phyloP scores from a whole-genome alignment of 2,329 filamentous ascomycete species.

The Gremmenia infestans region DNA sequence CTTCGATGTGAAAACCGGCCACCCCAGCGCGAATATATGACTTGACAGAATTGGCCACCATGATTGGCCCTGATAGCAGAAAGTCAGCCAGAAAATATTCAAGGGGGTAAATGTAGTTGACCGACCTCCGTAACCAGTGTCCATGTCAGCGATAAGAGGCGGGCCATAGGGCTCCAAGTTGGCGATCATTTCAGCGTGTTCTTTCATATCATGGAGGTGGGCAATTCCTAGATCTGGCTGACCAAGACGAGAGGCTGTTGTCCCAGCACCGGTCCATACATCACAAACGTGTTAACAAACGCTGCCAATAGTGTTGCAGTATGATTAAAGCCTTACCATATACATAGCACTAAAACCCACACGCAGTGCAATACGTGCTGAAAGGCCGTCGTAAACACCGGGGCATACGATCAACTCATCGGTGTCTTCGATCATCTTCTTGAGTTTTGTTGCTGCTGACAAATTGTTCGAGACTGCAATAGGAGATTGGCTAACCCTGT shows the following conservation, averaged over 20 bases:
- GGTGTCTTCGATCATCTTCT: conserved; percentile 2
- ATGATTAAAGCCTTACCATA: conserved; percentile 48
- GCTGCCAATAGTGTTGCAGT: background rate
- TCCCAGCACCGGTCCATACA: conserved; percentile 42
- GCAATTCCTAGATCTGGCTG: conserved; percentile 47
- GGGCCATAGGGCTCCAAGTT: conserved; percentile 44
- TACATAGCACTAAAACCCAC: conserved; percentile 61
- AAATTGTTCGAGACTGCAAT: too few species aligned
- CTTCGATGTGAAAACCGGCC: conserved; percentile 56
- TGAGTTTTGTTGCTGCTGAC: conserved; percentile 4
- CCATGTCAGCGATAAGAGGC: conserved; percentile 47
- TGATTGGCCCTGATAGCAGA: conserved; percentile 19
- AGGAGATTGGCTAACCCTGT: too few species aligned
- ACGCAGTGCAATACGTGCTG: conserved; percentile 56
- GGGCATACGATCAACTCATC: conserved; percentile 34
- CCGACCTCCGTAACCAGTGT: conserved; percentile 39
- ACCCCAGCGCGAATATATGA: conserved; percentile 51
- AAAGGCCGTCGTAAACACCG: conserved; percentile 66
- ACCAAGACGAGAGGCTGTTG: conserved; percentile 42
- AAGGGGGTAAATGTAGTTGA: background rate
- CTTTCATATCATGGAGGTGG: conserved; percentile 46
- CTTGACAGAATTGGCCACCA: conserved; percentile 48
- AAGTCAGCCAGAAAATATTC: background rate
- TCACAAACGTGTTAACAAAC: background rate
- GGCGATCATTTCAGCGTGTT: conserved; percentile 49